Conservation (phyloP, 371 early-diverging fungal genomes). For the Actinomucor elegans region DNA sequence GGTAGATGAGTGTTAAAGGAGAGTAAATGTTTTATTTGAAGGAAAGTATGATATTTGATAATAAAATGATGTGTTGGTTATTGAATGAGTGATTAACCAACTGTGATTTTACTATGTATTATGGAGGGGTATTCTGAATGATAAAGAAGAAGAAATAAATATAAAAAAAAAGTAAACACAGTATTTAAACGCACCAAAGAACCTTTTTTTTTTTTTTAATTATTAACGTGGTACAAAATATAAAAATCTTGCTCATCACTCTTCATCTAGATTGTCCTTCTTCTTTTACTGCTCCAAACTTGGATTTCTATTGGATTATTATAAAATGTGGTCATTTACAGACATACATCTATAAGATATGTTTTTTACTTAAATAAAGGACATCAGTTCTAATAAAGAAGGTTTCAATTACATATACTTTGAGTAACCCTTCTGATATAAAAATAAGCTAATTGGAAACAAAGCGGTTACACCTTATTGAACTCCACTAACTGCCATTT, state of each 20-base stretch:
- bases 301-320: not conserved
- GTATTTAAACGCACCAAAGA: not conserved
- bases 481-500: not conserved
- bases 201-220: conserved; percentile 7
- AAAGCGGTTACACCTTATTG: not conserved
- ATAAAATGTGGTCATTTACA: not conserved
- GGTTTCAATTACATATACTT: conserved; percentile 9
- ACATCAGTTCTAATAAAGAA: no score
- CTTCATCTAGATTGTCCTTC: not conserved
- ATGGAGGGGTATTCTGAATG: not conserved
- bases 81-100: conserved; percentile 23
- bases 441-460: conserved; percentile 11
- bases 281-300: not conserved
- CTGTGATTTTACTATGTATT: conserved; percentile 2
- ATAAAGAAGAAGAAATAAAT: conserved; percentile 3
- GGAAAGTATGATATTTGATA: conserved; percentile 17
- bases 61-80: conserved; percentile 1
- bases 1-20: conserved; percentile 2
- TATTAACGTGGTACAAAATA: conserved; percentile 18
- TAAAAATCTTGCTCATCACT: conserved; percentile 1
- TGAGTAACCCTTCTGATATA: conserved; percentile 34
- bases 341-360: no score
- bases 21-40: conserved; percentile 9
- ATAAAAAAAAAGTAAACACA: not conserved
- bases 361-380: no score